These are phyloP conservation scores for Didymella pomorum DNA, from an alignment of 2,329 filamentous ascomycete species.

Conservation along the genomic window DNA sequence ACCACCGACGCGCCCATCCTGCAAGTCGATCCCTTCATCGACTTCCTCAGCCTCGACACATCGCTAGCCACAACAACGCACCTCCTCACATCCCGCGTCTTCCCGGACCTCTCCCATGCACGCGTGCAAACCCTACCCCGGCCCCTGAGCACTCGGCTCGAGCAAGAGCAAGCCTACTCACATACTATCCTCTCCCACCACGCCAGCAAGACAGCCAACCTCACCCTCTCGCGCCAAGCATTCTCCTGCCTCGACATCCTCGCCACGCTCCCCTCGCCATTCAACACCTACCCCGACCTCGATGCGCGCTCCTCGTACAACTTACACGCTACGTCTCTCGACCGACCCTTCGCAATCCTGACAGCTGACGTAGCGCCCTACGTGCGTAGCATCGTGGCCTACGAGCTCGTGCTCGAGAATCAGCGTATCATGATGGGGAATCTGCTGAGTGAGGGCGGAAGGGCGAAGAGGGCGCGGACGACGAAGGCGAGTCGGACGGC, in stretches of 20 bases:
- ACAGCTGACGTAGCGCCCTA: constrained; percentile 85
- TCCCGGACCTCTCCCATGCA: constrained; percentile 4
- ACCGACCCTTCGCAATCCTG: constrained; percentile 72
- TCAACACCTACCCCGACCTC: constrained; percentile 43
- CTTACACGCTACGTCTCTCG: constrained; percentile 77
- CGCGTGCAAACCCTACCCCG: not conserved
- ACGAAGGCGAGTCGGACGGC: constrained; percentile 80
- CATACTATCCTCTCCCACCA: constrained; percentile 38
- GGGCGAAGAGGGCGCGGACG: constrained; percentile 68
- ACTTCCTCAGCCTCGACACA: constrained; percentile 55
- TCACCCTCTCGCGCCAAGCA: constrained; percentile 49
- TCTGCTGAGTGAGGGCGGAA: constrained; percentile 67
- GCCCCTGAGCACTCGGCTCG: too few species aligned
- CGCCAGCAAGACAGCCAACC: constrained; percentile 24
- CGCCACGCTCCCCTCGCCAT: constrained; percentile 24
- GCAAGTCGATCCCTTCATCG: constrained; percentile 58
- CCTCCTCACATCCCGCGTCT: constrained; percentile 30
- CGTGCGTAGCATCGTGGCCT: constrained; percentile 82
- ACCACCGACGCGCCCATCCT: constrained; percentile 63
- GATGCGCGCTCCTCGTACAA: constrained; percentile 48
- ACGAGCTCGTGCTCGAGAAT: constrained; percentile 74
- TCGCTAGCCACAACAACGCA: constrained; percentile 43
- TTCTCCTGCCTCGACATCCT: constrained; percentile 63
- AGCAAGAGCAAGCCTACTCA: constrained; percentile 32
- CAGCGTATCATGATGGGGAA: constrained; percentile 70